phyloP scores from a whole-genome alignment of 495 filamentous ascomycete species.

The Astrocystis sublimbata region DNA sequence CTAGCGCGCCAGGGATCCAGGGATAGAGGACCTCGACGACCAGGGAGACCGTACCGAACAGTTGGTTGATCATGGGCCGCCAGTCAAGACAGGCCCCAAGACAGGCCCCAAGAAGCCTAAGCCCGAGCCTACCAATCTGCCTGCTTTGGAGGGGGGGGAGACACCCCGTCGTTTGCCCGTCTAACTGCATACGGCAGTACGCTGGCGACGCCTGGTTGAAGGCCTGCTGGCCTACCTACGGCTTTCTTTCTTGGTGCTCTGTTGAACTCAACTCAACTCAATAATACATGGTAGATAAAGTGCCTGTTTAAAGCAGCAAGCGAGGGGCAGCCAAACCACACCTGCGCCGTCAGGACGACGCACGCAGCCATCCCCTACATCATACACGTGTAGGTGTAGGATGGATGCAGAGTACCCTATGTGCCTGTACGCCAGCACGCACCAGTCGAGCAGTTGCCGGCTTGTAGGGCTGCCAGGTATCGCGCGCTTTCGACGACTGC shows the following conservation, averaged over 20 bases:
- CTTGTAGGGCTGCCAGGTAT: slow-evolving; percentile 3
- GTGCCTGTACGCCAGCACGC: too few species aligned
- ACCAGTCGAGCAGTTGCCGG: slow-evolving; percentile 8
- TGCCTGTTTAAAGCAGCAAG: slow-evolving; percentile 18
- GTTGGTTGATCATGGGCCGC: slow-evolving; percentile 12
- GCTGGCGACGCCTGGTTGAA: background rate
- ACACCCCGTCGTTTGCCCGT: too few species aligned
- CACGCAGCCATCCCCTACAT: too few species aligned
- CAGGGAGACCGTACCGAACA: slow-evolving; percentile 6
- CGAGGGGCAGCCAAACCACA: background rate
- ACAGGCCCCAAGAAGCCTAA: too few species aligned
- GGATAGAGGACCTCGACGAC: too few species aligned
- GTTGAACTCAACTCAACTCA: background rate
- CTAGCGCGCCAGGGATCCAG: slow-evolving; percentile 5
- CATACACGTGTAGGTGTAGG: background rate
- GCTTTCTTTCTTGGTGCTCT: background rate
- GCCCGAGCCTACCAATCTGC: too few species aligned
- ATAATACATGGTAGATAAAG: background rate
- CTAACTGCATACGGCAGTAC: slow-evolving; percentile 3
- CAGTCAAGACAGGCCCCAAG: background rate
- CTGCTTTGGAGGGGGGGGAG: too few species aligned
- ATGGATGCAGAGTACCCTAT: background rate
- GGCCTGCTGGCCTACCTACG: too few species aligned
- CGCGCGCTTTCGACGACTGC: background rate
- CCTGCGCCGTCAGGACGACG: background rate